Evolutionary conservation across 1,284 basidiomycete species (phyloP).

Genomic region (Ceratobasidium sp.): DNA sequence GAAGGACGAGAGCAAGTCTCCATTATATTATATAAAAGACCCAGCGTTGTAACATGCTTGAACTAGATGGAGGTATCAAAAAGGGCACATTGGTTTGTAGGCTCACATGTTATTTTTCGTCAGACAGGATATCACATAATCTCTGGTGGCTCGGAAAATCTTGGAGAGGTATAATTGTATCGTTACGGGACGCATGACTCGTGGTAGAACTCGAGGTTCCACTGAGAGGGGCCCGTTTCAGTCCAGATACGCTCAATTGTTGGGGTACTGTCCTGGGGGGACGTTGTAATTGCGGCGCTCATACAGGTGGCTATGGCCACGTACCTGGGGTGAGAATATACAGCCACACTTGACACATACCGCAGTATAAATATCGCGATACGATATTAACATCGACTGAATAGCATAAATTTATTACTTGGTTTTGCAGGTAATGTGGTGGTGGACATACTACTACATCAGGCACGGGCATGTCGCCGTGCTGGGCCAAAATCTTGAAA

Average conservation of each 20-base stretch:
- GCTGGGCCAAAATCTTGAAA: constrained; percentile 9
- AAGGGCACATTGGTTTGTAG: no score
- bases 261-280: constrained; percentile 19
- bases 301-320: neutral
- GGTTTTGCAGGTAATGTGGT: neutral
- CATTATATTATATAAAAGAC: no score
- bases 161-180: no score
- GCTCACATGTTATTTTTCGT: no score
- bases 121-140: no score
- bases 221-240: constrained; percentile 17
- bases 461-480: neutral
- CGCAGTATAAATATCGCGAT: constrained; percentile 27
- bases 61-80: no score
- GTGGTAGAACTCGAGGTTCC: constrained; percentile 16
- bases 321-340: constrained; percentile 28
- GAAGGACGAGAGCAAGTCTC: no score
- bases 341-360: constrained; percentile 20
- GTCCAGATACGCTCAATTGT: constrained; percentile 27
- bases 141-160: no score
- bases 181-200: constrained; percentile 24
- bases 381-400: constrained; percentile 14
- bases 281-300: neutral
- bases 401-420: neutral
- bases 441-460: constrained; percentile 23
- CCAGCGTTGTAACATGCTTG: no score